Evolutionary conservation across 2,329 filamentous ascomycete species (phyloP).

Genomic region (Phoma herbarum): DNA sequence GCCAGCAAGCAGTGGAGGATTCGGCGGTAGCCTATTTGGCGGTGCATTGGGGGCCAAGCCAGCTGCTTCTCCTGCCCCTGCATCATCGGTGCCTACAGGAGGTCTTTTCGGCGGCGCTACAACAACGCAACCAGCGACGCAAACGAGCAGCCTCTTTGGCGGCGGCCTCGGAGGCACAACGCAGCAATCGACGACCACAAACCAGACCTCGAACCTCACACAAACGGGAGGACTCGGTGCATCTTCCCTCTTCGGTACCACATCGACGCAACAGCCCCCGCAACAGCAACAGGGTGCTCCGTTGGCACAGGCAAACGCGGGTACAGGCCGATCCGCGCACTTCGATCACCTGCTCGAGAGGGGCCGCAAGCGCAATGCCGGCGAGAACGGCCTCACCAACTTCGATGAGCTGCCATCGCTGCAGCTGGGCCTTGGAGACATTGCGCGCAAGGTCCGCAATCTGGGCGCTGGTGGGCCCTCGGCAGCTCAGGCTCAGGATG

Average conservation of each 20-base stretch:
- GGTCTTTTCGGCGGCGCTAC: slow-evolving; percentile 36
- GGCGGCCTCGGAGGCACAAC: slow-evolving; percentile 33
- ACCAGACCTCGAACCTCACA: slow-evolving; percentile 31
- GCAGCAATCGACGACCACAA: slow-evolving; percentile 39
- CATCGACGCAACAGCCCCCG: slow-evolving; percentile 40
- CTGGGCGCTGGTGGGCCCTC: slow-evolving; percentile 77
- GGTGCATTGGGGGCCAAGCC: slow-evolving; percentile 48
- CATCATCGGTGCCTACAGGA: slow-evolving; percentile 29
- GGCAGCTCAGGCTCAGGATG: slow-evolving; percentile 56
- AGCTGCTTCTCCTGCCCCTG: slow-evolving; percentile 33
- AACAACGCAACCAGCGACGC: slow-evolving; percentile 35
- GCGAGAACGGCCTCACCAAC: slow-evolving; percentile 65
- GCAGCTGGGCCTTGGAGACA: slow-evolving; percentile 90
- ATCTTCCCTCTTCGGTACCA: slow-evolving; percentile 38
- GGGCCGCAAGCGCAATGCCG: slow-evolving; percentile 72
- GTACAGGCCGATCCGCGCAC: slow-evolving; percentile 62
- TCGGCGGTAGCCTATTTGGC: slow-evolving; percentile 47
- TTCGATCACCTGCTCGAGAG: slow-evolving; percentile 72
- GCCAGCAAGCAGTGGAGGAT: slow-evolving; percentile 37
- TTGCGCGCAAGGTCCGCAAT: slow-evolving; percentile 77
- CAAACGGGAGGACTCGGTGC: slow-evolving; percentile 43
- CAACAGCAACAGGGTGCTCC: slow-evolving; percentile 46
- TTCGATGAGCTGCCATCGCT: slow-evolving; percentile 86
- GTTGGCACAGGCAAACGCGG: slow-evolving; percentile 44
- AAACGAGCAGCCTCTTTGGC: slow-evolving; percentile 37